phyloP scores from a whole-genome alignment of 805 yeast species.

The Teunomyces pallodes region DNA sequence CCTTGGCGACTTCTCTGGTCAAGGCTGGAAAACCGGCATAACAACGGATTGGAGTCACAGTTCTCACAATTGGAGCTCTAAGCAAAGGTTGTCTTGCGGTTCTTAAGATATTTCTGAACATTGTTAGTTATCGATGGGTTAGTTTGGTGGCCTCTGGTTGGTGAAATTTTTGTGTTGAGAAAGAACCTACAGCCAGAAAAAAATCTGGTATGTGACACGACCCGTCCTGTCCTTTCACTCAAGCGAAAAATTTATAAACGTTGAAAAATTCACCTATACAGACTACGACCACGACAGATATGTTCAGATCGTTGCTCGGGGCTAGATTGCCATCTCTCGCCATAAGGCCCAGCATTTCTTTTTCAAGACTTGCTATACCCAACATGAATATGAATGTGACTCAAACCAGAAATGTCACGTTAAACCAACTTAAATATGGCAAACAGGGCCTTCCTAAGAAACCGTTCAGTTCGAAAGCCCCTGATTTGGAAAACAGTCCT shows the following conservation, averaged over 20 bases:
- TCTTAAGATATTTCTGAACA: constrained; percentile 34
- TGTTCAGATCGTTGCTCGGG: constrained; percentile 19
- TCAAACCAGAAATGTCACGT: constrained; percentile 61
- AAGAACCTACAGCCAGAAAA: not conserved
- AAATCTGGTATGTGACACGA: not conserved
- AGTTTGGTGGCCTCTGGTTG: constrained; percentile 2
- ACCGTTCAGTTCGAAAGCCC: constrained; percentile 59
- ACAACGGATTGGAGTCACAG: constrained; percentile 20
- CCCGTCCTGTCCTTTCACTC: not conserved
- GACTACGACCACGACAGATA: constrained; percentile 1
- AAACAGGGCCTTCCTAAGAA: constrained; percentile 47
- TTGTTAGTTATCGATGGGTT: constrained; percentile 7
- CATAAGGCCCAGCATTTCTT: not conserved
- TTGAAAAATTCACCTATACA: not conserved
- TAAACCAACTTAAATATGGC: constrained; percentile 76
- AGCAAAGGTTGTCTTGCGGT: constrained; percentile 22
- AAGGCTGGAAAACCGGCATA: constrained; percentile 62
- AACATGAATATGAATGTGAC: constrained; percentile 1
- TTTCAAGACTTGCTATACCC: not conserved
- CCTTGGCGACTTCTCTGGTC: constrained; percentile 59
- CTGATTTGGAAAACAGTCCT: constrained; percentile 81
- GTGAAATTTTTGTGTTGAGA: constrained; percentile 3
- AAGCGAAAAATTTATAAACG: not conserved
- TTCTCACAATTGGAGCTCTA: constrained; percentile 15
- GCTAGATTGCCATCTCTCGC: constrained; percentile 2